Conservation (phyloP, 306 rosid genomes). For the Lagenaria siceraria region DNA sequence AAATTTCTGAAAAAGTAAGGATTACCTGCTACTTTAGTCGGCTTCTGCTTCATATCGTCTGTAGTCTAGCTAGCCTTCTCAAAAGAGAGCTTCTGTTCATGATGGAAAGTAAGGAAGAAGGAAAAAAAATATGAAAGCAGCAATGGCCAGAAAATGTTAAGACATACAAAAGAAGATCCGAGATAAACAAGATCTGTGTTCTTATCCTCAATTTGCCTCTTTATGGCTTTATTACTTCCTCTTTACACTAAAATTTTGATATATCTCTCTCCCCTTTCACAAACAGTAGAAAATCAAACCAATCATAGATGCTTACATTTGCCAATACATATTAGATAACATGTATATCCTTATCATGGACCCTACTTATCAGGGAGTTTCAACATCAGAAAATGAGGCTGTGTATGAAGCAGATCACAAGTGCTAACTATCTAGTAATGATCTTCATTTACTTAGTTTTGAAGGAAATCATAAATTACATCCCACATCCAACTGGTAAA, state of each 20-base stretch:
- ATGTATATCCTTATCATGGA: constrained; percentile 13
- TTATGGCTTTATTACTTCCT: neutral
- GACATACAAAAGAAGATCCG: neutral
- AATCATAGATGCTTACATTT: neutral
- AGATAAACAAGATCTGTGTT: neutral
- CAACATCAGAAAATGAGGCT: constrained; percentile 12
- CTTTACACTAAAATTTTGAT: neutral
- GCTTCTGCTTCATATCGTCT: neutral
- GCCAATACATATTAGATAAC: neutral
- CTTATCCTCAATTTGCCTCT: constrained; percentile 1
- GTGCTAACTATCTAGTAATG: neutral
- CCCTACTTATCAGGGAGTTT: constrained; percentile 14
- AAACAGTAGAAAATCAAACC: constrained; percentile 6
- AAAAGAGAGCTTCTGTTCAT: neutral
- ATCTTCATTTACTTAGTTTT: constrained; percentile 15
- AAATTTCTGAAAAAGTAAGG: neutral
- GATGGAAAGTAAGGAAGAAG: neutral
- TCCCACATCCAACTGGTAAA: constrained; percentile 6
- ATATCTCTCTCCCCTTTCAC: neutral
- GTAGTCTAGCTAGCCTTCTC: neutral
- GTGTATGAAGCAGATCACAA: neutral
- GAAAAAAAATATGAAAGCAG: neutral
- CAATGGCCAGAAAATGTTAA: neutral
- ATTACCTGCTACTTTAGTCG: neutral
- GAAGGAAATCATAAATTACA: constrained; percentile 20